A percentile compares a stretch with the other conserved stretches of the same genome.
phyloP scores from a whole-genome alignment of 352 stramenopile species.

The Pythium volutum region DNA sequence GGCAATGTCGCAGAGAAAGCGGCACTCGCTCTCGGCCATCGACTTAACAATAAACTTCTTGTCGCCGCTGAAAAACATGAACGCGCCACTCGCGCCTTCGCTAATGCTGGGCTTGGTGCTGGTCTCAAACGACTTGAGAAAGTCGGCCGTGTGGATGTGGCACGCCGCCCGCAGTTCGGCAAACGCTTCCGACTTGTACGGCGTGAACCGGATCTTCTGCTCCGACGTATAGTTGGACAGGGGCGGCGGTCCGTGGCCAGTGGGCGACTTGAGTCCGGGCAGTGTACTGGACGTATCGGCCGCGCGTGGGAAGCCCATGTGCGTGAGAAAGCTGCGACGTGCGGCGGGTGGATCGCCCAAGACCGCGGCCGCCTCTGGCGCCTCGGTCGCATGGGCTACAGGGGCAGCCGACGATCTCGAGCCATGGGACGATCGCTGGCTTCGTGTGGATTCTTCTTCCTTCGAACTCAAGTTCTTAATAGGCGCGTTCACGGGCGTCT shows the following conservation, averaged over 20 bases:
- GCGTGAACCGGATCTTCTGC: conserved; percentile 66
- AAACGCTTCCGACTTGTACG: conserved; percentile 72
- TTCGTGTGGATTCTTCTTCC: neutral
- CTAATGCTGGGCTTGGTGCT: conserved; percentile 88
- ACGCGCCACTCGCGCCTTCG: conserved; percentile 88
- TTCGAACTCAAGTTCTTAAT: conserved; percentile 19
- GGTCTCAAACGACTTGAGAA: conserved; percentile 70
- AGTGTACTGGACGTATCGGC: conserved; percentile 13
- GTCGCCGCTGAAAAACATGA: conserved; percentile 91
- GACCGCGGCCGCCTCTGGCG: too few relatives aligned
- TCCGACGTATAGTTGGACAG: conserved; percentile 19
- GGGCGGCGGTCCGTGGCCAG: neutral
- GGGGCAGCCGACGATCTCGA: neutral
- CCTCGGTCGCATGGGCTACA: neutral
- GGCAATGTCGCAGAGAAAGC: conserved; percentile 82
- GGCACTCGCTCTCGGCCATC: conserved; percentile 76
- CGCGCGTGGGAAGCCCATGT: conserved; percentile 21
- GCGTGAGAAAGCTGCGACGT: conserved; percentile 21
- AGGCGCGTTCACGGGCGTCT: conserved; percentile 9
- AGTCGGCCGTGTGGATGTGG: conserved; percentile 61
- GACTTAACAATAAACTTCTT: conserved; percentile 91
- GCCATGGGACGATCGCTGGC: neutral
- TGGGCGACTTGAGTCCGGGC: conserved; percentile 13
- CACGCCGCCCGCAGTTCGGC: conserved; percentile 69
- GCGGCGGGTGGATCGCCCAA: neutral